Percentiles rank a stretch among this genome's conserved stretches.
phyloP scores from a whole-genome alignment of 306 rosid species.

The Clitoria ternatea region DNA sequence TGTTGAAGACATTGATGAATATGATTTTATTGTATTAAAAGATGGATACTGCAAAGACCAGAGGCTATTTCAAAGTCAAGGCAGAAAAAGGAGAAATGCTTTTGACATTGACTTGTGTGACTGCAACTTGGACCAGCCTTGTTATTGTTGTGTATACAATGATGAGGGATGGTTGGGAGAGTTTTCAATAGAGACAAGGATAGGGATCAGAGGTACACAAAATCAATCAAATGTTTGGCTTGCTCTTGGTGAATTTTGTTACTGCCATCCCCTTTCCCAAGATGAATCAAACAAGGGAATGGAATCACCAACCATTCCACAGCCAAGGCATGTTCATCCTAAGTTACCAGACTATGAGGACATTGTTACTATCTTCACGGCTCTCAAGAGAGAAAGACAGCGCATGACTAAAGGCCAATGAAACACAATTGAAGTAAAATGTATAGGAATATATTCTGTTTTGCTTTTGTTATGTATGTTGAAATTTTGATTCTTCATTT shows the following conservation, averaged over 20 bases:
- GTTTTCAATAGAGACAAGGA: neutral
- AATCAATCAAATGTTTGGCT: neutral
- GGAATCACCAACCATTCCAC: conserved; percentile 4
- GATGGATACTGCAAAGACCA: conserved; percentile 42
- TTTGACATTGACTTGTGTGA: neutral
- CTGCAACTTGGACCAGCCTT: conserved; percentile 38
- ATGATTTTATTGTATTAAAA: conserved; percentile 26
- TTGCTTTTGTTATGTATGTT: neutral
- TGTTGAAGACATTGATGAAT: conserved; percentile 45
- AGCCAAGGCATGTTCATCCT: conserved; percentile 76
- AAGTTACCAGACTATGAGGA: conserved; percentile 74
- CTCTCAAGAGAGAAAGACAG: conserved; percentile 48
- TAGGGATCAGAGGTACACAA: neutral
- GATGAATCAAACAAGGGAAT: conserved; percentile 18
- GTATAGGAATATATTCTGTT: neutral
- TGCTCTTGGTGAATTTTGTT: neutral
- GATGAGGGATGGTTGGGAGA: neutral
- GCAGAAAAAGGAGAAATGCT: neutral
- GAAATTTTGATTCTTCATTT: neutral
- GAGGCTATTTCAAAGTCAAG: conserved; percentile 29
- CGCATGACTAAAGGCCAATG: neutral
- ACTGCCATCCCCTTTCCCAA: neutral
- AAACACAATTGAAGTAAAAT: neutral
- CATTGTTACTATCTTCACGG: conserved; percentile 50
- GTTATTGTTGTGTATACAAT: neutral